Base-by-base conservation (phyloP, 1,284 basidiomycete genomes). In the Moesziomyces globuligerus region DNA sequence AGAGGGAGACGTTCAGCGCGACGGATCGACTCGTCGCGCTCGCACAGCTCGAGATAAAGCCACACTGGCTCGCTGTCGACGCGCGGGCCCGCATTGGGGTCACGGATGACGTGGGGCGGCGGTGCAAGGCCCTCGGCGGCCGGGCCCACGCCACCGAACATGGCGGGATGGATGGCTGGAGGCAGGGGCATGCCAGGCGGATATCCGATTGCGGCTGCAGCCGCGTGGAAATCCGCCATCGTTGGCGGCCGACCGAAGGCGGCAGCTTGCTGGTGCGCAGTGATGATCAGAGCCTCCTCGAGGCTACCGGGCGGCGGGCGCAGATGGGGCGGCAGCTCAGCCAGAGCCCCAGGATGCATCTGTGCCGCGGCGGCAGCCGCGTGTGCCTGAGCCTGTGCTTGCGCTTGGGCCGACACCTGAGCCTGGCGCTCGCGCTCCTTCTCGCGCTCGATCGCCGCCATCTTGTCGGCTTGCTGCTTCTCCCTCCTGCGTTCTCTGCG, bases 31-130 rank as follows among this genome's bases (percentile, higher is more conserved):
- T 77, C 75, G 39, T 74, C 65, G 29, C 69, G 61, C 50, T 79
- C 78, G 44, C 76, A 76, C 17, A 71, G 67, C 50, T 81, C 79
- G 17, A 82, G 53, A 26, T 77, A 77, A 43, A 77, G 64, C 79
- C 80, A 81, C 2, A 82, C 80, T 0, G 75, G 74, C 53, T 81
- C 79, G 38, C 70, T 77, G 42, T 81, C 78, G 18, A 82, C 79
- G 3, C 78, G 57, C 2, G 78, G 79, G 8, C 79, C 79, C 0
- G 76, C 68, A 18, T 72, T 72, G 6, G 62, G 69, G 37, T 72
- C 69, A 11, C 69, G 46, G 3, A 66, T 43, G 20, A 71, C 61
- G 36, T 65, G 67, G 23, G 67, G 54, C 23, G 55, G 68, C 17
- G 21, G 52, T 23, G 55, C 48, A 13, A 55, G 15, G n/a, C 48